A percentile compares a stretch with the other conserved stretches of the same genome.
phyloP scores from a whole-genome alignment of 1,284 basidiomycete genomes.

The Leccinum variabile region DNA sequence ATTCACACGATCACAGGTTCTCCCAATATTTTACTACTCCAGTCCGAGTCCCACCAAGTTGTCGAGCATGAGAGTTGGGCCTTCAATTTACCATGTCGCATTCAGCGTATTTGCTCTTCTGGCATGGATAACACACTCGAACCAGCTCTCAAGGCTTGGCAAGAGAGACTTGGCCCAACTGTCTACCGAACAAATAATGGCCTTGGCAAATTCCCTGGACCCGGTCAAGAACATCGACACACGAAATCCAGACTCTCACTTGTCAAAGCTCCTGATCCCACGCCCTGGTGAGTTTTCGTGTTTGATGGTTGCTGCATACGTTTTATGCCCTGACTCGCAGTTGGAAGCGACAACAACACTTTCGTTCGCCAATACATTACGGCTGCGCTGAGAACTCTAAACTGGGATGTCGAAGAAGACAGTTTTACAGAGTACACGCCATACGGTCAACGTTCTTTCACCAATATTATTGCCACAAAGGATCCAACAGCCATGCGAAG shows the following conservation, averaged over 20 bases:
- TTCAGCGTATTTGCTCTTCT: constrained; percentile 20
- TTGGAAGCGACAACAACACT: constrained; percentile 76
- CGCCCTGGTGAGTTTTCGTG: constrained; percentile 61
- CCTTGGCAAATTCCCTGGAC: constrained; percentile 56
- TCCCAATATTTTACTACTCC: background rate
- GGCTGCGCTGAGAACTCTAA: constrained; percentile 62
- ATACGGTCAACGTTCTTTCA: constrained; percentile 78
- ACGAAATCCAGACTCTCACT: constrained; percentile 64
- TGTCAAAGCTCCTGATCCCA: constrained; percentile 82
- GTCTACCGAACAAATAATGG: constrained; percentile 50
- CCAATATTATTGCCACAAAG: constrained; percentile 94
- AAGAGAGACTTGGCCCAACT: constrained; percentile 50
- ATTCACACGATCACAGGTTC: background rate
- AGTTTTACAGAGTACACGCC: constrained; percentile 82
- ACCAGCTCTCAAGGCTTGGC: constrained; percentile 34
- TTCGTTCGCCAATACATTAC: constrained; percentile 78
- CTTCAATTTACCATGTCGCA: constrained; percentile 4
- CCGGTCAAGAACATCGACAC: constrained; percentile 68
- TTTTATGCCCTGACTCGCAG: constrained; percentile 36
- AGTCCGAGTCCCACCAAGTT: background rate
- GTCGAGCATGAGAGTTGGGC: constrained; percentile 23
- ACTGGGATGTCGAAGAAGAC: constrained; percentile 88
- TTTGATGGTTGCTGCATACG: constrained; percentile 6
- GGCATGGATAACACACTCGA: constrained; percentile 27
- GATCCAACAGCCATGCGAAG: constrained; percentile 81